Percentiles rank a stretch among this genome's conserved stretches.
phyloP scores from a whole-genome alignment of 2,329 filamentous ascomycete species.

The Apiospora sp. region DNA sequence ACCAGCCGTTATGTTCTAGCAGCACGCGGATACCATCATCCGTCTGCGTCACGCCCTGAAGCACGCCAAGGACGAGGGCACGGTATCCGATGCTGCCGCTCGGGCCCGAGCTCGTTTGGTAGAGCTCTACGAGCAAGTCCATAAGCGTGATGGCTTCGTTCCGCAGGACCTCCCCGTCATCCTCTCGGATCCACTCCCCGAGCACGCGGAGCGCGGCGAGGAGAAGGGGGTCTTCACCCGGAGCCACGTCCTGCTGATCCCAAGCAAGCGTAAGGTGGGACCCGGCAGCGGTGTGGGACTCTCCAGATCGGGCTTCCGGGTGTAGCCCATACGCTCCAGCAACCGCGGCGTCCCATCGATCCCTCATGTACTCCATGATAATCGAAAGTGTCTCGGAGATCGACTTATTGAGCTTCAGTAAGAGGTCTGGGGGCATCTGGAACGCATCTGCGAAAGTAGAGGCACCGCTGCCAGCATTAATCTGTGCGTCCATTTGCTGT shows the following conservation, averaged over 20 bases:
- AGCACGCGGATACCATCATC: constrained; percentile 58
- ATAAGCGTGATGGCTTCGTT: constrained; percentile 65
- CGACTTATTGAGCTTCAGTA: constrained; percentile 67
- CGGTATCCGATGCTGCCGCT: constrained; percentile 58
- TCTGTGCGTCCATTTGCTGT: constrained; percentile 57
- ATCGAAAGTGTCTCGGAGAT: constrained; percentile 70
- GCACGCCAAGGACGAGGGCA: constrained; percentile 63
- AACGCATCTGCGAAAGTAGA: constrained; percentile 41
- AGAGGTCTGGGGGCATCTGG: constrained; percentile 62
- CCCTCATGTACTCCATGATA: constrained; percentile 70
- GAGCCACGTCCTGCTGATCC: constrained; percentile 61
- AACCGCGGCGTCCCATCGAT: constrained; percentile 74
- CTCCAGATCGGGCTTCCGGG: constrained; percentile 58
- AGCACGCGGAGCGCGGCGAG: constrained; percentile 65
- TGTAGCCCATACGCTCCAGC: constrained; percentile 69
- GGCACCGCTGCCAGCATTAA: constrained; percentile 35
- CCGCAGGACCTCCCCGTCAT: constrained; percentile 67
- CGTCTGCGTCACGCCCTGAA: constrained; percentile 64
- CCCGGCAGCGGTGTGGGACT: constrained; percentile 54
- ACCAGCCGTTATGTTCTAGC: constrained; percentile 62
- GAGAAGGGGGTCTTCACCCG: constrained; percentile 64
- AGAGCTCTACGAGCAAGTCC: constrained; percentile 71
- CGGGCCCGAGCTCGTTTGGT: constrained; percentile 47
- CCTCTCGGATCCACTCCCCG: constrained; percentile 73
- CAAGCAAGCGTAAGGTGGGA: constrained; percentile 61